These are phyloP conservation scores for Stemphylium vesicarium DNA, from an alignment of 2,329 filamentous ascomycete species.

Conservation along the genomic window DNA sequence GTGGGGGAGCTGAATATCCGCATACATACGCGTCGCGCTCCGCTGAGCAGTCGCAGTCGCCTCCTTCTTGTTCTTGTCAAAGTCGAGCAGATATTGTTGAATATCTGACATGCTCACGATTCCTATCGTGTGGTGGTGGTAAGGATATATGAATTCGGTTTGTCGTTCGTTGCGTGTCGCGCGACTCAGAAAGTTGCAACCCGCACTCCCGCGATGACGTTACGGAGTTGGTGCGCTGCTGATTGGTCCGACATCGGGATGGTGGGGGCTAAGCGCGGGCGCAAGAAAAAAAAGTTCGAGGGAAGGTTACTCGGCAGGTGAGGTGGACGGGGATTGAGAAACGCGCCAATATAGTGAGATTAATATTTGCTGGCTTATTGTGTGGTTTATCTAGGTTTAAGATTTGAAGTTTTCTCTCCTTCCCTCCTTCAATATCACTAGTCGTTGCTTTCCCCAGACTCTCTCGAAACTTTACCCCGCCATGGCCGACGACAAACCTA, in stretches of 20 bases:
- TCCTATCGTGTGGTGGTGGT: conserved; percentile 2
- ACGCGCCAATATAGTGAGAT: not conserved
- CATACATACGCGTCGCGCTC: conserved; percentile 50
- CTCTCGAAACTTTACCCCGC: conserved; percentile 21
- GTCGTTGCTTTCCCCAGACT: not conserved
- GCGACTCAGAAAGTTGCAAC: conserved; percentile 17
- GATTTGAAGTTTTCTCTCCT: too few relatives aligned
- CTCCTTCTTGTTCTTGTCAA: conserved; percentile 56
- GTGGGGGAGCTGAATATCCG: not conserved
- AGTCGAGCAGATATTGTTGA: conserved; percentile 59
- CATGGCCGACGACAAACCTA: conserved; percentile 49
- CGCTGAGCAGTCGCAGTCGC: conserved; percentile 52
- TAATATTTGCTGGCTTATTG: too few relatives aligned
- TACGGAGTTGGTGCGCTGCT: conserved; percentile 21
- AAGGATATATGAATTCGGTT: not conserved
- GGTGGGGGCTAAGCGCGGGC: conserved; percentile 19
- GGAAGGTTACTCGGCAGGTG: conserved; percentile 6
- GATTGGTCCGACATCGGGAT: conserved; percentile 28
- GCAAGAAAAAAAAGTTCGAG: conserved; percentile 17
- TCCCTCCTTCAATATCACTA: not conserved
- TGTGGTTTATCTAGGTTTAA: too few relatives aligned
- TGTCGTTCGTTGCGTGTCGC: not conserved
- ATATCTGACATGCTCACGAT: conserved; percentile 57
- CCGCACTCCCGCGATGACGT: conserved; percentile 24
- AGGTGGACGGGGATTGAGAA: not conserved